Conservation (phyloP, 2,329 filamentous ascomycete genomes). For the Lasiodiplodia sp. region DNA sequence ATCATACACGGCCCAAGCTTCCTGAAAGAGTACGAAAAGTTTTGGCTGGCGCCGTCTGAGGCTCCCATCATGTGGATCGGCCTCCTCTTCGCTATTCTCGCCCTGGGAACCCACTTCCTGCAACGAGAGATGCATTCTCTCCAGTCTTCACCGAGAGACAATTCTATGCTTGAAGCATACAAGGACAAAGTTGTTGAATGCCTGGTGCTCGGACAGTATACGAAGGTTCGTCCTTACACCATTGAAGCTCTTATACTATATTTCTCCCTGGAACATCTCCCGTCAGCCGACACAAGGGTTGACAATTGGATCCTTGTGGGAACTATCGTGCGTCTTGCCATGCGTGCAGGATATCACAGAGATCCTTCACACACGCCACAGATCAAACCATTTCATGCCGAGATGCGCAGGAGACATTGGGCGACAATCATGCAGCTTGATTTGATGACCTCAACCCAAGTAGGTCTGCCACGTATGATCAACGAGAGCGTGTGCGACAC, state of each 20-base stretch:
- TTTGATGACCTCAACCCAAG: slow-evolving; percentile 46
- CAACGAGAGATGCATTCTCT: not conserved
- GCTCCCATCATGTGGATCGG: slow-evolving; percentile 54
- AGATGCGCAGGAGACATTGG: too few relatives aligned
- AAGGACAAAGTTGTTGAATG: slow-evolving; percentile 27
- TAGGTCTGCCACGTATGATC: slow-evolving; percentile 50
- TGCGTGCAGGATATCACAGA: too few relatives aligned
- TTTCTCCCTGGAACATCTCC: too few relatives aligned
- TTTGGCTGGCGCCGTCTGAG: slow-evolving; percentile 51
- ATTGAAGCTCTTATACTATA: too few relatives aligned
- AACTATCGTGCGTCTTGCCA: too few relatives aligned
- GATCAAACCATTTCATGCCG: too few relatives aligned
- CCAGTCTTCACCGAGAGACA: slow-evolving; percentile 37
- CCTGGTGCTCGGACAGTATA: slow-evolving; percentile 5
- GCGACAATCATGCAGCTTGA: slow-evolving; percentile 34
- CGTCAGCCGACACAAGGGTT: too few relatives aligned
- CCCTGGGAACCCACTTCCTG: slow-evolving; percentile 19
- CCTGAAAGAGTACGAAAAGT: slow-evolving; percentile 47
- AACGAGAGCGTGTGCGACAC: slow-evolving; percentile 49
- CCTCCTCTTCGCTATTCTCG: slow-evolving; percentile 52
- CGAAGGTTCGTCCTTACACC: not conserved
- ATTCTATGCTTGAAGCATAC: slow-evolving; percentile 34
- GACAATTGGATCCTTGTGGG: too few relatives aligned
- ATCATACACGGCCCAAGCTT: slow-evolving; percentile 29
- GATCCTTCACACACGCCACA: too few relatives aligned